phyloP scores from a whole-genome alignment of 176 grass and related monocot species.

The Phragmites australis region DNA sequence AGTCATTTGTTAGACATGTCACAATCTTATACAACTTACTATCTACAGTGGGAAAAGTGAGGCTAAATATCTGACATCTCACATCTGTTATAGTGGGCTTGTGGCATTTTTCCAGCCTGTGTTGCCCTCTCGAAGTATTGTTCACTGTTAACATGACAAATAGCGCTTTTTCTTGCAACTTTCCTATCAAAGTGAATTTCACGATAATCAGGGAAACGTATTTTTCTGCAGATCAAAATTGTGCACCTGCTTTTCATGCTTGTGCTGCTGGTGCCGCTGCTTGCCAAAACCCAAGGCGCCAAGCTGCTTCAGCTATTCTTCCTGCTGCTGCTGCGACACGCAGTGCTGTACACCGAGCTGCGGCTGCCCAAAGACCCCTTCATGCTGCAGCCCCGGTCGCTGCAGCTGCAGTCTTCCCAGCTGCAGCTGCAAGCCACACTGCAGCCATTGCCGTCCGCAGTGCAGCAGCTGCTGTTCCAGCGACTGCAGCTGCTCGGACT shows the following conservation, averaged over 20 bases:
- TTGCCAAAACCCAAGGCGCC: slow-evolving; percentile 30
- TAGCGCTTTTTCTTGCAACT: not conserved
- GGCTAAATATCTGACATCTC: not conserved
- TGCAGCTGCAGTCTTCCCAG: slow-evolving; percentile 45
- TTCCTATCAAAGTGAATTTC: not conserved
- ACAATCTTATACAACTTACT: not conserved
- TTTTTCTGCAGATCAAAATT: slow-evolving; percentile 56
- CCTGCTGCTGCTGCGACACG: slow-evolving; percentile 47
- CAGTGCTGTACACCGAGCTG: slow-evolving; percentile 40
- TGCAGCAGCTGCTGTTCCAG: slow-evolving; percentile 38
- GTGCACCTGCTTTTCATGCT: slow-evolving; percentile 48
- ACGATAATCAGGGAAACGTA: not conserved
- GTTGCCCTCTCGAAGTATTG: not conserved
- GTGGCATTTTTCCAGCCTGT: not conserved
- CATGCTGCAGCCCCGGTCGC: slow-evolving; percentile 19
- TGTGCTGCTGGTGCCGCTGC: slow-evolving; percentile 65
- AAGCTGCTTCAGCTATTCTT: slow-evolving; percentile 37
- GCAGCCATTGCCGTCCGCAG: slow-evolving; percentile 8
- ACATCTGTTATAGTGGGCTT: not conserved
- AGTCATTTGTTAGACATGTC: not conserved
- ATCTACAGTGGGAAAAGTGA: not conserved
- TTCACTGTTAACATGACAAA: not conserved
- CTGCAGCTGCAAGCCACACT: slow-evolving; percentile 34
- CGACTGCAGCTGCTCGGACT: not conserved
- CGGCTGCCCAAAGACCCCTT: slow-evolving; percentile 27